Conservation (phyloP, 768 basidiomycete species). For the Suillus subaureus region DNA sequence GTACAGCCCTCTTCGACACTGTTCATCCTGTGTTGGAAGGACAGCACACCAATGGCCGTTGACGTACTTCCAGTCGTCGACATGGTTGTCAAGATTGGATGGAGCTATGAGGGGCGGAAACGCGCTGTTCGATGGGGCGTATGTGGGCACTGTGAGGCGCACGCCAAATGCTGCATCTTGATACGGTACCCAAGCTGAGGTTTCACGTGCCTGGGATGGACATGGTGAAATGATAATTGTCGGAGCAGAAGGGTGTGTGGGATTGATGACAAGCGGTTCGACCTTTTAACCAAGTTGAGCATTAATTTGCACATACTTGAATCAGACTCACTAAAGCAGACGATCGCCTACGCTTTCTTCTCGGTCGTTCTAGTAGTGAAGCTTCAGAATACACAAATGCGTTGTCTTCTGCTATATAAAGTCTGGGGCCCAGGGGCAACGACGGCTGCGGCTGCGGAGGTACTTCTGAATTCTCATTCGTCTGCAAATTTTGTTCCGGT, state of each 20-base stretch:
- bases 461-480: background rate
- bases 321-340: constrained; percentile 12
- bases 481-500: background rate
- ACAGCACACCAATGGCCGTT: constrained; percentile 58
- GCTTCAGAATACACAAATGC: background rate
- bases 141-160: constrained; percentile 50
- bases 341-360: constrained; percentile 18
- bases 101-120: constrained; percentile 45
- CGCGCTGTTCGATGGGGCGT: constrained; percentile 47
- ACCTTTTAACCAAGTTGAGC: constrained; percentile 9
- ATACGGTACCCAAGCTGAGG: constrained; percentile 49
- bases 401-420: constrained; percentile 5
- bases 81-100: constrained; percentile 25
- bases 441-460: constrained; percentile 3
- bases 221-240: constrained; percentile 56
- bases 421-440: background rate
- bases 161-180: constrained; percentile 58
- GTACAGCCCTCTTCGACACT: constrained; percentile 45
- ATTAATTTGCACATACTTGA: background rate
- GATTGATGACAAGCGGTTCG: constrained; percentile 33
- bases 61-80: constrained; percentile 49
- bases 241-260: constrained; percentile 42
- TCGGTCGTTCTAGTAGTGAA: constrained; percentile 9
- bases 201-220: constrained; percentile 39
- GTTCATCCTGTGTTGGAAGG: constrained; percentile 49